phyloP scores from a whole-genome alignment of 1,284 basidiomycete genomes.

The Sanghuangporus baumii region DNA sequence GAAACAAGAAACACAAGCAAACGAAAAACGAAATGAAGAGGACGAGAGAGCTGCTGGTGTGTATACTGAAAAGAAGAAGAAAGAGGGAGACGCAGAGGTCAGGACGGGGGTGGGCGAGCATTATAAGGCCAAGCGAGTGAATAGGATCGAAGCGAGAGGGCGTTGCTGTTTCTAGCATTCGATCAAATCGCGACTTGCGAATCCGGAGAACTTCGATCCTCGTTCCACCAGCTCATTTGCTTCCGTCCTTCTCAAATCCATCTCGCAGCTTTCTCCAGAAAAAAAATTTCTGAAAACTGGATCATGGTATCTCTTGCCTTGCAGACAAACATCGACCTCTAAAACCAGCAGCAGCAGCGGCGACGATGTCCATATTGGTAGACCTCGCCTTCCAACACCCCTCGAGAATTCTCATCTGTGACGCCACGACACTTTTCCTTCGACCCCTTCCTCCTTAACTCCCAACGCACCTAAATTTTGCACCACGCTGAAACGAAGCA shows the following conservation, averaged over 20 bases:
- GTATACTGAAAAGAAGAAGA: not conserved
- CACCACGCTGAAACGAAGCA: not conserved
- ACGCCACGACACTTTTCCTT: not conserved
- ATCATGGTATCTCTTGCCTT: not conserved
- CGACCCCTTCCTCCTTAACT: not conserved
- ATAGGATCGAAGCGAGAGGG: not conserved
- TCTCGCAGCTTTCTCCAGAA: not conserved
- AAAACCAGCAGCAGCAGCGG: not conserved
- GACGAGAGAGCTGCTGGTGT: not conserved
- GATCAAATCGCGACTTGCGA: not conserved
- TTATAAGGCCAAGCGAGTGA: not conserved
- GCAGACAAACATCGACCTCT: not conserved
- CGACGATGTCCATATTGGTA: not conserved
- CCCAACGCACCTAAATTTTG: not conserved
- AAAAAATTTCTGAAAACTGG: not conserved
- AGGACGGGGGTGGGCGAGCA: not conserved
- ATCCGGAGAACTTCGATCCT: not conserved
- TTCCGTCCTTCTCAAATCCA: not conserved
- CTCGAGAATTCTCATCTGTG: not conserved
- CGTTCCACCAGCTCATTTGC: not conserved
- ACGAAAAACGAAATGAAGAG: not conserved
- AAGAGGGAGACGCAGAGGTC: not conserved
- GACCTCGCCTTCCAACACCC: not conserved
- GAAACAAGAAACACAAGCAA: not conserved
- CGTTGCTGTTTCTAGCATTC: conserved; percentile 2